These are phyloP conservation scores for Thielaviopsis musarum DNA, from an alignment of 2,329 filamentous ascomycete species.

Conservation along the genomic window DNA sequence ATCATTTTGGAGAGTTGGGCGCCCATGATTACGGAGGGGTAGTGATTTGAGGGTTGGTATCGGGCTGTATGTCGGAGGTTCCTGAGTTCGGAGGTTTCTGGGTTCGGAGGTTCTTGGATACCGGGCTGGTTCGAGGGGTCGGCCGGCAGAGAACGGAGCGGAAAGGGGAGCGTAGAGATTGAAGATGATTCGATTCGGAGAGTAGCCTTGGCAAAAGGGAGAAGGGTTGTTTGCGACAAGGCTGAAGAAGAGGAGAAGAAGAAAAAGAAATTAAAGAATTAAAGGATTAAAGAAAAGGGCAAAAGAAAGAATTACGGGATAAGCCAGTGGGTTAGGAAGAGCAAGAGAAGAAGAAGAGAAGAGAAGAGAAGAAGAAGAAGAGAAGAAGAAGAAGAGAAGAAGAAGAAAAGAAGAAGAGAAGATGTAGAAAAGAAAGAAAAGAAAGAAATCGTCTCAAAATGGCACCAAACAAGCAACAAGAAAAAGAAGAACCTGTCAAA, in stretches of 20 bases:
- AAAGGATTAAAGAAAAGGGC: background rate
- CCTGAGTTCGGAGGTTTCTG: too few species aligned
- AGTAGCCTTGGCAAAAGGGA: too few species aligned
- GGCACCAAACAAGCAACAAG: background rate
- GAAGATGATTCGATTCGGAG: too few species aligned
- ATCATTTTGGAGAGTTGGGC: conserved; percentile 89
- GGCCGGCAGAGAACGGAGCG: too few species aligned
- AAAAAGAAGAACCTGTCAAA: background rate
- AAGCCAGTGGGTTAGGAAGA: too few species aligned
- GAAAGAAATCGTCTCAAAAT: background rate
- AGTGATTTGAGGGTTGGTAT: background rate
- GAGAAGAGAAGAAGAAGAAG: background rate
- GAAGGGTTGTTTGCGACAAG: too few species aligned
- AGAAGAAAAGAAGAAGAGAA: background rate
- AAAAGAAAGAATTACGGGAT: background rate
- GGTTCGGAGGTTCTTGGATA: too few species aligned
- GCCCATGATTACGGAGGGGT: conserved; percentile 62
- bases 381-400: background rate
- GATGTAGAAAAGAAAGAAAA: background rate
- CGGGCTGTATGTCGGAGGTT: conserved; percentile 12
- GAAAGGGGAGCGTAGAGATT: too few species aligned
- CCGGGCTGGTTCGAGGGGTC: too few species aligned
- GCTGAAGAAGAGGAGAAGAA: background rate
- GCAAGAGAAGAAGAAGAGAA: background rate
- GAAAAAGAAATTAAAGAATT: background rate